Evolutionary conservation across 2,329 filamentous ascomycete genomes (phyloP), one percentile per base, ranked within the genome.

Genomic region (Hyphodiscus sp.): DNA sequence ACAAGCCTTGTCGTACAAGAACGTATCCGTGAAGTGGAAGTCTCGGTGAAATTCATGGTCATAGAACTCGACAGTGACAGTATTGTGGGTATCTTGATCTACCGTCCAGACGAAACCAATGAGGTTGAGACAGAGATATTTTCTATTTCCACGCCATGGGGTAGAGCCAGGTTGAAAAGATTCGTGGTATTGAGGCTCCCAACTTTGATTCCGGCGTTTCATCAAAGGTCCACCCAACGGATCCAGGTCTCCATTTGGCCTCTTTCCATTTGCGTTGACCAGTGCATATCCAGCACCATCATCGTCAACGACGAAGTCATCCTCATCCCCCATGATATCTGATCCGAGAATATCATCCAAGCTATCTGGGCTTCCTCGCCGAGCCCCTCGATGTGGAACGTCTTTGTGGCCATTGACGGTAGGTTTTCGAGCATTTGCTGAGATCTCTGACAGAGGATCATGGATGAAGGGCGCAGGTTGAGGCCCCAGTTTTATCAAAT

Each of bases 51-150:
- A 85, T 62, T 95, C 91, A 54, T 91, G 87, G 69, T 99, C 95
- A 68, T 97, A 96, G 69, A 99, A 99, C 65, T 97, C 94, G 1
- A 97, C 91, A 0, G 91, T 96, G 11, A 99, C 86, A 1, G 94
- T 99, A 68, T 97, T 83, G 63, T 92, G 87, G 0, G 87, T 88
- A 65, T 96, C 91, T 70, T 99, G 94, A 62, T 96, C 89, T 18
- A 99, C 89, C 0, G 92, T 97, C 90, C 94, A 99, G 9, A 96
- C 89, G 65, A 95, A 94, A 0, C 95, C 94, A 50, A 91, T 89
- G 55, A 99, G 74, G 67, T 97, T 97, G 42, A 97, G 80, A 66
- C 90, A 96, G 0, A 99, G 79, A 67, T 99, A 96, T 67, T 92
- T 89, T 58, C 94, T 80, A 69, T 96, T 94, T 1, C 94, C 94